Evolutionary conservation across 2,329 filamentous ascomycete species (phyloP).

Genomic region (Ophiostoma novo-ulmi): DNA sequence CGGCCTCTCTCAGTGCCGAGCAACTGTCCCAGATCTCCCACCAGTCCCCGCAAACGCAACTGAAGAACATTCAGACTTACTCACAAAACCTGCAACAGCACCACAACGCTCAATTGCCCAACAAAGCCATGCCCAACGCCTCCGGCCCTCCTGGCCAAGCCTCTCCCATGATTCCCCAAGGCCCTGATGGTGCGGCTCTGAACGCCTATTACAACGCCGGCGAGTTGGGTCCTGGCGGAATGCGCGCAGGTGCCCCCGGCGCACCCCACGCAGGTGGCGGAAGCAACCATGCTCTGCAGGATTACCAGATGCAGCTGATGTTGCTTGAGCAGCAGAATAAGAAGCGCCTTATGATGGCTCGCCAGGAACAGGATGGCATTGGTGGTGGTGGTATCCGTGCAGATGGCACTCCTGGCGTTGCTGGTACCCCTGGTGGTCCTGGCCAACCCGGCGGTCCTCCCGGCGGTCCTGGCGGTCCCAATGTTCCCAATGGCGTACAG

Average conservation of each 20-base stretch:
- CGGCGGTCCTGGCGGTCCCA: constrained; percentile 50
- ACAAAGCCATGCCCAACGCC: constrained; percentile 71
- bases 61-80: constrained; percentile 84
- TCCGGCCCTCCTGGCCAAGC: constrained; percentile 68
- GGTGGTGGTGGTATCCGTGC: constrained; percentile 39
- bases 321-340: constrained; percentile 82
- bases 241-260: constrained; percentile 40
- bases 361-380: constrained; percentile 69
- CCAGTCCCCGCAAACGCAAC: constrained; percentile 56
- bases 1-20: constrained; percentile 64
- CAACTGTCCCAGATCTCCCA: constrained; percentile 64
- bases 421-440: constrained; percentile 43
- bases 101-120: constrained; percentile 74
- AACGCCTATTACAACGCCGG: constrained; percentile 58
- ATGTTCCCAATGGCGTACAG: constrained; percentile 52
- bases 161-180: constrained; percentile 75
- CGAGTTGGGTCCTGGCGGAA: constrained; percentile 55
- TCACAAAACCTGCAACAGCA: constrained; percentile 77
- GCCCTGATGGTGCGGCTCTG: constrained; percentile 58
- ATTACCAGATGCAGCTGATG: constrained; percentile 85
- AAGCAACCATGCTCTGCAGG: constrained; percentile 76
- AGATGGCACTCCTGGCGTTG: constrained; percentile 22
- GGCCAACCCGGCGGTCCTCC: constrained; percentile 38
- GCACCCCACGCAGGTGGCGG: constrained; percentile 44
- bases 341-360: constrained; percentile 77